These are phyloP conservation scores for Globisporangium splendens DNA, from an alignment of 352 stramenopile genomes.

Conservation along the genomic window DNA sequence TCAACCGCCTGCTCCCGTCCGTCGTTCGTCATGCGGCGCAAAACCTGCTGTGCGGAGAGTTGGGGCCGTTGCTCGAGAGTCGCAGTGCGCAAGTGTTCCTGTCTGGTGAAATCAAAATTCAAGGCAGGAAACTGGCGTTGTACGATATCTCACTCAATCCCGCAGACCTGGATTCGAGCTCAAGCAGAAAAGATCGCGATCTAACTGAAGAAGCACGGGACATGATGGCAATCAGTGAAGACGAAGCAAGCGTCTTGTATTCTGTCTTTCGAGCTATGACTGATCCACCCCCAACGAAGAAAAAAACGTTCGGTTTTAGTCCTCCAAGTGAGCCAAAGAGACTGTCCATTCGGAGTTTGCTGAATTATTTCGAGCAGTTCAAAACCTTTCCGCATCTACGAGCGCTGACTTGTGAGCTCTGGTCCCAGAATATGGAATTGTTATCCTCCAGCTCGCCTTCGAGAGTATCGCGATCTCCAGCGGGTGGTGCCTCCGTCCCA, in stretches of 20 bases:
- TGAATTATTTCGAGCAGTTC: conserved; percentile 66
- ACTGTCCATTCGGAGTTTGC: conserved; percentile 60
- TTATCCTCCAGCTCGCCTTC: conserved; percentile 9
- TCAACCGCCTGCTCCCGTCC: conserved; percentile 64
- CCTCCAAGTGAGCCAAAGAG: conserved; percentile 20
- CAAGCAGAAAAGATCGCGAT: conserved; percentile 22
- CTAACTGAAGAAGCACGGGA: conserved; percentile 39
- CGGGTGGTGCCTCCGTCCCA: conserved; percentile 2
- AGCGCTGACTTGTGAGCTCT: conserved; percentile 42
- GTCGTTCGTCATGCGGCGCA: conserved; percentile 58
- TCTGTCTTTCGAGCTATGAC: conserved; percentile 51
- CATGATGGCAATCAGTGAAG: conserved; percentile 42
- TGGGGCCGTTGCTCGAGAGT: conserved; percentile 51
- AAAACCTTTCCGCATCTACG: conserved; percentile 42
- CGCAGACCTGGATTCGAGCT: conserved; percentile 6
- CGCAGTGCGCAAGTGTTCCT: conserved; percentile 56
- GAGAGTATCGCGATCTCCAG: conserved; percentile 4
- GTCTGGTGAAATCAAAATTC: conserved; percentile 59
- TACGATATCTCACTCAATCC: conserved; percentile 54
- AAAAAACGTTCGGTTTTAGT: conserved; percentile 43
- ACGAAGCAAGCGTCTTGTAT: conserved; percentile 45
- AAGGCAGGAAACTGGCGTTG: conserved; percentile 46
- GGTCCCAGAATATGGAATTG: conserved; percentile 51
- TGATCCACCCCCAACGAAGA: conserved; percentile 40
- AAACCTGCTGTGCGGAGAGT: conserved; percentile 56